Evolutionary conservation across 805 yeast genomes (phyloP).

Genomic region (Metschnikowia borealis): DNA sequence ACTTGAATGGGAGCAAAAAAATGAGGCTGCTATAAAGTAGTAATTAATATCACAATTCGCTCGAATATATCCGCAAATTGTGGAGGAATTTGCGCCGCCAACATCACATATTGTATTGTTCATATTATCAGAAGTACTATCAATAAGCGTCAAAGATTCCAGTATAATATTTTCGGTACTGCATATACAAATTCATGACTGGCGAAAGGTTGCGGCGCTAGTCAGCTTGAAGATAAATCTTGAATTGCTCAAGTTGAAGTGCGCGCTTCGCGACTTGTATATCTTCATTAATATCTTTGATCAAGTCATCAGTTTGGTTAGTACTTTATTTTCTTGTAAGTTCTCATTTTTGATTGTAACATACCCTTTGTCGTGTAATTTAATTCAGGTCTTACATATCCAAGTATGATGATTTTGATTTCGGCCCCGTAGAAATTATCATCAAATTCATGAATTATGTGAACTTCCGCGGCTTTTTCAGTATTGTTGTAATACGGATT

Average conservation of each 20-base stretch:
- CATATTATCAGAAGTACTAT: constrained; percentile 2
- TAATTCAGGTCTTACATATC: constrained; percentile 88
- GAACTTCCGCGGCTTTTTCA: constrained; percentile 81
- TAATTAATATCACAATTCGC: constrained; percentile 21
- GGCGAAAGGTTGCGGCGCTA: not conserved
- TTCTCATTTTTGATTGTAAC: constrained; percentile 10
- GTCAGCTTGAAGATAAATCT: not conserved
- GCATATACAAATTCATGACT: not conserved
- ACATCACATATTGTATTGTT: constrained; percentile 5
- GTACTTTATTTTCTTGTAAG: constrained; percentile 7
- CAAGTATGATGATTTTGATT: constrained; percentile 67
- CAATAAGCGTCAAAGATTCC: not conserved
- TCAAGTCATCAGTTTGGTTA: constrained; percentile 63
- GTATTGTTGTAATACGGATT: constrained; percentile 86
- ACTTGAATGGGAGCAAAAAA: constrained; percentile 24
- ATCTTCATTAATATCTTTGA: constrained; percentile 78
- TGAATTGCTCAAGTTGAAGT: constrained; percentile 22
- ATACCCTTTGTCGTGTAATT: constrained; percentile 65
- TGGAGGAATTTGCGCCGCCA: not conserved
- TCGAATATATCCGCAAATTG: constrained; percentile 18
- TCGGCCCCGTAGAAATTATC: constrained; percentile 78
- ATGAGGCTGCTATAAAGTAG: constrained; percentile 25
- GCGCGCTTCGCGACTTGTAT: constrained; percentile 60
- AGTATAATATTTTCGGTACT: not conserved
- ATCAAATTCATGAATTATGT: constrained; percentile 70